These are phyloP conservation scores for Solanum chiquidenum DNA, from an alignment of 257 asterid genomes.

Conservation along the genomic window DNA sequence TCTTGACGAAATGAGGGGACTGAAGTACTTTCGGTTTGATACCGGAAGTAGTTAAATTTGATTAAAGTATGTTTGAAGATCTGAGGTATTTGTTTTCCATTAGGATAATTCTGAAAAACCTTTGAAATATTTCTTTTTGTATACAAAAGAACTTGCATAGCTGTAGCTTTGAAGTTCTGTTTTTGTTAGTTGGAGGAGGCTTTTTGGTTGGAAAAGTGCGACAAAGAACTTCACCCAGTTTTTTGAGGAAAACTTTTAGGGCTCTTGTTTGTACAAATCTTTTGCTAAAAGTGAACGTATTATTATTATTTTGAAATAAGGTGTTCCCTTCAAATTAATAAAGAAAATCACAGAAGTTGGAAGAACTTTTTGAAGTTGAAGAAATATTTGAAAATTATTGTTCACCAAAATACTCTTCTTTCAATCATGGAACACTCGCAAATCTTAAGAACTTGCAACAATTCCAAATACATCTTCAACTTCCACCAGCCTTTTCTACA, in stretches of 20 bases:
- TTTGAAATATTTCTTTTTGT: not conserved
- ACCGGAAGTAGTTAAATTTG: no score
- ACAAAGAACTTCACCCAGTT: not conserved
- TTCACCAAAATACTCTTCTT: not conserved
- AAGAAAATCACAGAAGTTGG: not conserved
- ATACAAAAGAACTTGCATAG: not conserved
- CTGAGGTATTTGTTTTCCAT: not conserved
- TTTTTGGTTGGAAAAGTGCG: not conserved
- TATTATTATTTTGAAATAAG: not conserved
- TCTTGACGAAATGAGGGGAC: no score
- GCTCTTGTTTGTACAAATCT: not conserved
- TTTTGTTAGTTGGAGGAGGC: not conserved
- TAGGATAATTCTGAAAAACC: not conserved
- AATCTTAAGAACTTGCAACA: not conserved
- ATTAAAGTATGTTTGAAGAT: not conserved
- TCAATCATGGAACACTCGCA: not conserved
- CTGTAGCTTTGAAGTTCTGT: not conserved
- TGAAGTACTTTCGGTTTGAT: no score
- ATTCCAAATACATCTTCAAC: not conserved
- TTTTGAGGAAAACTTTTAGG: not conserved
- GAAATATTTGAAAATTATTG: not conserved
- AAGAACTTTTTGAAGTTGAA: not conserved
- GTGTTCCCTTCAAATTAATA: not conserved
- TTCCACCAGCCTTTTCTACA: not conserved
- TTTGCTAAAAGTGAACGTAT: not conserved